Conservation (phyloP, 305 asterid genomes). For the Plantago coronopus region DNA sequence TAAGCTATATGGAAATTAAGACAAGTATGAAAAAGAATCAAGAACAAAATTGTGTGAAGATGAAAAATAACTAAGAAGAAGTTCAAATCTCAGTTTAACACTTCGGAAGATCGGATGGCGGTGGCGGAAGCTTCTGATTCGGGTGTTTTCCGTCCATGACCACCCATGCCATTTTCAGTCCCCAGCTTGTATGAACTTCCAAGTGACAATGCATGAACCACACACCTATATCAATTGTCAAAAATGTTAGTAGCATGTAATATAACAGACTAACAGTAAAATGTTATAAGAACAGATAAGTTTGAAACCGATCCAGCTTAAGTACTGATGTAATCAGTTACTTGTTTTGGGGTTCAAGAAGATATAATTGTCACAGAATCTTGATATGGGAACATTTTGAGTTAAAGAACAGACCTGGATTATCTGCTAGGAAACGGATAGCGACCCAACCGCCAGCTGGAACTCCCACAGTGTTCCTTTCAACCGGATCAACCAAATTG, state of each 20-base stretch:
- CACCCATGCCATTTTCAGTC: slow-evolving; percentile 67
- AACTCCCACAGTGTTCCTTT: slow-evolving; percentile 61
- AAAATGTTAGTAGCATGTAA: neutral
- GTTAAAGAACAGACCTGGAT: slow-evolving; percentile 49
- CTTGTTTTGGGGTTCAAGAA: no score
- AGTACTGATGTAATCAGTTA: no score
- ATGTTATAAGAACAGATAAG: neutral
- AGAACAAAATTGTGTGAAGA: neutral
- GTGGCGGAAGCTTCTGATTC: slow-evolving; percentile 60
- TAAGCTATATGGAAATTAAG: neutral
- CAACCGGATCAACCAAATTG: slow-evolving; percentile 59
- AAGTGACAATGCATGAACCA: slow-evolving; percentile 78
- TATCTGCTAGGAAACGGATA: slow-evolving; percentile 58
- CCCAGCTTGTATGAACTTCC: slow-evolving; percentile 79
- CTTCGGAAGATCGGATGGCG: slow-evolving; percentile 74
- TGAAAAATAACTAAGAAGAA: neutral
- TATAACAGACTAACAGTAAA: no score
- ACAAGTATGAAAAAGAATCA: neutral
- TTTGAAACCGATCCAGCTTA: no score
- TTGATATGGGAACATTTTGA: neutral
- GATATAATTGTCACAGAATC: no score
- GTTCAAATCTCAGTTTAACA: slow-evolving; percentile 32
- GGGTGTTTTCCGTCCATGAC: slow-evolving; percentile 50
- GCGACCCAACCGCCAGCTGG: slow-evolving; percentile 76
- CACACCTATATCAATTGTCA: slow-evolving; percentile 37